Evolutionary conservation across 345 rosid species (phyloP).

Genomic region (Conringia planisiliqua): DNA sequence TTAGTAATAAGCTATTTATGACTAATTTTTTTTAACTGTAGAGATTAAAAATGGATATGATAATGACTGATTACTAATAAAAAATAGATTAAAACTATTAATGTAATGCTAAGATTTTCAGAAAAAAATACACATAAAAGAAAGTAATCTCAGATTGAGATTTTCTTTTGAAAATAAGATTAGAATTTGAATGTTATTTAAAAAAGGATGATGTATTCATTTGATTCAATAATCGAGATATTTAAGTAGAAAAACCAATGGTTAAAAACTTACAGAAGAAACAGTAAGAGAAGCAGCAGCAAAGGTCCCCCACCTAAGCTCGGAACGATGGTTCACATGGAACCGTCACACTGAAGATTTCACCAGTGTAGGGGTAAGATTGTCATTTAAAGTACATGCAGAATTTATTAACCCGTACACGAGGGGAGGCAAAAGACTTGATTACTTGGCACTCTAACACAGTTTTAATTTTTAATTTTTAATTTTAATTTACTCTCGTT

Average conservation of each 20-base stretch:
- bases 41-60: neutral
- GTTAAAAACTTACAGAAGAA: neutral
- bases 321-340: slow-evolving; percentile 5
- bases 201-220: too few relatives aligned
- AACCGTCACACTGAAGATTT: slow-evolving; percentile 13
- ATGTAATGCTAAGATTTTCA: neutral
- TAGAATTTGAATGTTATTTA: neutral
- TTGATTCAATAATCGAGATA: too few relatives aligned
- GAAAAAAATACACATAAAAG: neutral
- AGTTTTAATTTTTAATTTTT: neutral
- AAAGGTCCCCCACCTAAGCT: neutral
- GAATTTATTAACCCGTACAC: slow-evolving; percentile 34
- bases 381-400: slow-evolving; percentile 7
- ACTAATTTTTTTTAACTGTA: neutral
- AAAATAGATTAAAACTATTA: neutral
- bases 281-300: neutral
- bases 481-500: neutral
- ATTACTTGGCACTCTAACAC: slow-evolving; percentile 24
- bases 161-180: neutral
- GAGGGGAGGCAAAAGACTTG: slow-evolving; percentile 20
- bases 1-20: neutral
- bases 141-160: neutral
- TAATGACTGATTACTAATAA: neutral
- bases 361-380: neutral
- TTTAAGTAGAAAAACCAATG: neutral